phyloP scores from a whole-genome alignment of 257 asterid species.

The Paulownia fortunei region DNA sequence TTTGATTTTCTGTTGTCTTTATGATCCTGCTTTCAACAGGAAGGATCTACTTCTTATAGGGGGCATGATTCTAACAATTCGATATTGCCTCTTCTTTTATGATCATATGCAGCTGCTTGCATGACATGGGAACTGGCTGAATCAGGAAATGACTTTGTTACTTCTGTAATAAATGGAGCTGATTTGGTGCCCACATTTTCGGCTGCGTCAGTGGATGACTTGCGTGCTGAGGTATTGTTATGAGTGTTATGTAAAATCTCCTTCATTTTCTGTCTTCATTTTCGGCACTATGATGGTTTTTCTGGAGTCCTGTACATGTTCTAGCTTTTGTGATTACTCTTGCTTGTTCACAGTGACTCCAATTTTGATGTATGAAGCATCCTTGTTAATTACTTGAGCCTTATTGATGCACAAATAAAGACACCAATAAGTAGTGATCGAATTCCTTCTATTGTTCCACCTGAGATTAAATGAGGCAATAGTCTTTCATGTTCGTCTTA shows the following conservation, averaged over 20 bases:
- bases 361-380: neutral
- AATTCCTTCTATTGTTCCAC: no score
- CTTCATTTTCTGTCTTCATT: neutral
- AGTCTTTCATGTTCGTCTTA: no score
- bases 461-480: no score
- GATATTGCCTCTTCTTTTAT: constrained; percentile 3
- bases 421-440: no score
- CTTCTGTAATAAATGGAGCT: constrained; percentile 91
- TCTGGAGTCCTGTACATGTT: neutral
- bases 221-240: constrained; percentile 89
- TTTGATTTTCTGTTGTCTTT: neutral
- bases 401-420: no score
- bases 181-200: constrained; percentile 98
- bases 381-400: neutral
- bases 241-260: neutral
- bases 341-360: neutral
- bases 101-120: constrained; percentile 83
- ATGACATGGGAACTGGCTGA: constrained; percentile 99
- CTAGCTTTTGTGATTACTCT: neutral
- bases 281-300: neutral
- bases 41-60: neutral
- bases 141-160: constrained; percentile 79
- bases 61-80: neutral
- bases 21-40: constrained; percentile 10
- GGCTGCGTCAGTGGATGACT: constrained; percentile 93